phyloP scores from a whole-genome alignment of 352 stramenopile genomes.

The Vaucheria bursata region DNA sequence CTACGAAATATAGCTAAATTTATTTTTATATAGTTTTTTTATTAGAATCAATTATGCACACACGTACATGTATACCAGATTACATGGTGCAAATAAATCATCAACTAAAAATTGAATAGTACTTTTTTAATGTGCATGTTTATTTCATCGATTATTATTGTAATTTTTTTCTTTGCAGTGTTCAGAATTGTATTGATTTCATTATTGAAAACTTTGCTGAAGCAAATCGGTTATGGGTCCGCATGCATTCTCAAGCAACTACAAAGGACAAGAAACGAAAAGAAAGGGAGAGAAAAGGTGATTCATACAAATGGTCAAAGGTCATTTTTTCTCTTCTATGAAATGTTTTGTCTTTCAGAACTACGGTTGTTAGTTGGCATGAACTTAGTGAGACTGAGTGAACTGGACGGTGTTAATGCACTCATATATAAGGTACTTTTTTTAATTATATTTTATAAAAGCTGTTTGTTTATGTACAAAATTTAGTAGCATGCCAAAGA shows the following conservation, averaged over 20 bases:
- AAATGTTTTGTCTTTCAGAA: constrained; percentile 60
- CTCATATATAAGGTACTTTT: constrained; percentile 22
- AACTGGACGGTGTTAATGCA: constrained; percentile 84
- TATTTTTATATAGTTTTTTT: too few species aligned
- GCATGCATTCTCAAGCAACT: constrained; percentile 75
- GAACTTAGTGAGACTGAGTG: constrained; percentile 89
- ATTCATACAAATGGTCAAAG: neutral
- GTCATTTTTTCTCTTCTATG: neutral
- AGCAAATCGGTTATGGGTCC: constrained; percentile 98
- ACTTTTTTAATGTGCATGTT: too few species aligned
- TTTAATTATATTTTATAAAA: neutral
- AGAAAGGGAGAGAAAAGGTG: constrained; percentile 58
- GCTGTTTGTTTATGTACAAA: too few species aligned
- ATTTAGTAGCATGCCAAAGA: too few species aligned
- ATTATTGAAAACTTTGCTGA: constrained; percentile 92
- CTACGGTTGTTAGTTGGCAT: constrained; percentile 90
- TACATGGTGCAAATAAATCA: too few species aligned
- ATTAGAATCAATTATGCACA: too few species aligned
- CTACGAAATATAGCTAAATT: too few species aligned
- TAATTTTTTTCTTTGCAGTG: constrained; percentile 44
- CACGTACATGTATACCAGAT: too few species aligned
- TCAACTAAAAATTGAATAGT: too few species aligned
- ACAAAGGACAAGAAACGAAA: constrained; percentile 52
- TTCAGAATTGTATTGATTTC: constrained; percentile 85
- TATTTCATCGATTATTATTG: too few species aligned